These are phyloP conservation scores for Aspergillus brunneoviolaceus DNA, from an alignment of 2,329 filamentous ascomycete genomes.

Conservation along the genomic window DNA sequence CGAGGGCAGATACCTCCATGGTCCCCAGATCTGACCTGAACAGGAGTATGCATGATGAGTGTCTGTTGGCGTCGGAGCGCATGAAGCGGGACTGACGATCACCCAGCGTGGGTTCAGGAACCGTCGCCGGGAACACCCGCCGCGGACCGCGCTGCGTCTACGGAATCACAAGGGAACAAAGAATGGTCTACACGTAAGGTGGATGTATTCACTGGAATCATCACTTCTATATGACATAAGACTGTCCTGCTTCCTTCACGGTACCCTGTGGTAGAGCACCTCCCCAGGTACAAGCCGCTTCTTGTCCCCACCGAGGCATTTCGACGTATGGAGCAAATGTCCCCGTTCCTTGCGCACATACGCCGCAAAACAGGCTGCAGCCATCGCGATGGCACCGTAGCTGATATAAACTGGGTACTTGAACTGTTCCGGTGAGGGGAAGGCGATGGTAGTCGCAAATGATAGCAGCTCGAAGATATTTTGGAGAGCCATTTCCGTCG, in stretches of 20 bases:
- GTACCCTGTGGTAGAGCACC: not conserved
- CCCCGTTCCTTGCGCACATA: conserved; percentile 61
- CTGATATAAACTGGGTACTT: conserved; percentile 62
- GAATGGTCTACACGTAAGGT: not conserved
- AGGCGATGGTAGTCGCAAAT: conserved; percentile 65
- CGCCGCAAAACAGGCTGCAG: conserved; percentile 48
- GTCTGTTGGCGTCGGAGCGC: conserved; percentile 1
- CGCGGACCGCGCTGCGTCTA: not conserved
- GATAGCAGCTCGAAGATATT: conserved; percentile 69
- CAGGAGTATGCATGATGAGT: not conserved
- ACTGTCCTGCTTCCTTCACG: not conserved
- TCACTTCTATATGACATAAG: not conserved
- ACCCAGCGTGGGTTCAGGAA: not conserved
- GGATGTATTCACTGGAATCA: too few relatives aligned
- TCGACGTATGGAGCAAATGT: conserved; percentile 55
- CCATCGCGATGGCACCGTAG: conserved; percentile 37
- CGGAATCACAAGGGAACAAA: not conserved
- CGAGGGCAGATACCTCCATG: conserved; percentile 3
- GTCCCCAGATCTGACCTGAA: not conserved
- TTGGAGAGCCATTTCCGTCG: conserved; percentile 66
- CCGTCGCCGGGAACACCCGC: not conserved
- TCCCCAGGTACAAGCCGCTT: not conserved
- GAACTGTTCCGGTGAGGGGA: conserved; percentile 63
- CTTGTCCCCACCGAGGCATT: conserved; percentile 18
- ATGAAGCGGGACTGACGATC: conserved; percentile 8